These are phyloP conservation scores for Plenodomus tracheiphilus DNA, from an alignment of 2,329 filamentous ascomycete species.

Conservation along the genomic window DNA sequence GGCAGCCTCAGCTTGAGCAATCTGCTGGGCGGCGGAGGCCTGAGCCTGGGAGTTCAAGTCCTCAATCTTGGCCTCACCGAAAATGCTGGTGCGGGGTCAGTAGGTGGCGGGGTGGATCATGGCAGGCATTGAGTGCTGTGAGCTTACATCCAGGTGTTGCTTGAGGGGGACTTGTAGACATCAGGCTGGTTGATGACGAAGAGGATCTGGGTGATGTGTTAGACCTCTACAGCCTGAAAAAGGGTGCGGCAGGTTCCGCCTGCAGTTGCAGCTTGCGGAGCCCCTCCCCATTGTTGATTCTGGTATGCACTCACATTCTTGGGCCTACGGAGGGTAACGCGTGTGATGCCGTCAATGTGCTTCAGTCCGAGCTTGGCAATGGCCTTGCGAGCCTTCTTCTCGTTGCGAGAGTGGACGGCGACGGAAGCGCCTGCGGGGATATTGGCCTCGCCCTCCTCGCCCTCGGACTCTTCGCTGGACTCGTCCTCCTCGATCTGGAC, in stretches of 20 bases:
- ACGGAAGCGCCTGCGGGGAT: conserved; percentile 85
- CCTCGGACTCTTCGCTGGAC: conserved; percentile 74
- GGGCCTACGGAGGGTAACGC: conserved; percentile 94
- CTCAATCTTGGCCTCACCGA: conserved; percentile 99
- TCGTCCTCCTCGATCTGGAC: conserved; percentile 74
- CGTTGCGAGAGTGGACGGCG: conserved; percentile 96
- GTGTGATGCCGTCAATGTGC: conserved; percentile 95
- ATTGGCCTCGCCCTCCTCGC: conserved; percentile 69
- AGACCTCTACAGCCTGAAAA: conserved; percentile 5
- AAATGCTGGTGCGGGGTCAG: conserved; percentile 69
- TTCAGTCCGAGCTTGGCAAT: conserved; percentile 98
- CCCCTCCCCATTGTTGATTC: conserved; percentile 17
- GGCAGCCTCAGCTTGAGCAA: conserved; percentile 72
- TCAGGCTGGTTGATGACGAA: conserved; percentile 99
- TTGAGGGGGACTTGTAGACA: conserved; percentile 98
- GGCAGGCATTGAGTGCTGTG: conserved; percentile 1
- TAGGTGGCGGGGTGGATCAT: conserved; percentile 10
- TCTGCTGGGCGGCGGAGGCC: conserved; percentile 92
- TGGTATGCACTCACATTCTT: conserved; percentile 83
- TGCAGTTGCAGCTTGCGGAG: conserved; percentile 10
- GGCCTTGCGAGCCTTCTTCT: conserved; percentile 99
- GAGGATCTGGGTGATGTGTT: conserved; percentile 69
- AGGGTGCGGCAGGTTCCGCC: conserved; percentile 2
- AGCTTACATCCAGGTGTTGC: conserved; percentile 99
- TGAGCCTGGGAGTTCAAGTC: conserved; percentile 98